Conservation (phyloP, 2,329 filamentous ascomycete genomes). For the Paecilomyces niveus region DNA sequence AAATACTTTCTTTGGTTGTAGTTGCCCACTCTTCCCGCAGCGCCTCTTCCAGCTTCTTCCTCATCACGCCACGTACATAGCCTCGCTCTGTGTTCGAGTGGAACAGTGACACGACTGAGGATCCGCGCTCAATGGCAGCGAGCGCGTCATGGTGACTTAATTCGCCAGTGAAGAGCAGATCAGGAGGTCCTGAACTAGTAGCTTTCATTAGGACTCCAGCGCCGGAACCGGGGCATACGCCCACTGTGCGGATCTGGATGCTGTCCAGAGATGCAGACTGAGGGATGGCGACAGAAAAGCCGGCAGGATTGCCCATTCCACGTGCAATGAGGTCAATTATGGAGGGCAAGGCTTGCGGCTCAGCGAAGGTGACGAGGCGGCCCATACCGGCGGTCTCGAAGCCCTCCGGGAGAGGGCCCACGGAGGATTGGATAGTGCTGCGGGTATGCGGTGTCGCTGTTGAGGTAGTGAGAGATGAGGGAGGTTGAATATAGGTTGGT, state of each 20-base stretch:
- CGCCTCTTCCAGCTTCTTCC: slow-evolving; percentile 53
- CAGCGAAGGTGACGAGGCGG: slow-evolving; percentile 50
- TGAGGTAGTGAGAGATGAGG: slow-evolving; percentile 20
- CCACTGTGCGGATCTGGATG: slow-evolving; percentile 60
- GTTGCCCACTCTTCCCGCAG: slow-evolving; percentile 52
- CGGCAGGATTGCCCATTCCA: slow-evolving; percentile 60
- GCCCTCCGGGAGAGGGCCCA: slow-evolving; percentile 24
- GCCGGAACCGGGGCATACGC: slow-evolving; percentile 85
- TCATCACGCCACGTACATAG: slow-evolving; percentile 68
- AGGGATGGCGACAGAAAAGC: slow-evolving; percentile 57
- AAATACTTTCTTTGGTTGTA: slow-evolving; percentile 36
- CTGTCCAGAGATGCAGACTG: slow-evolving; percentile 49
- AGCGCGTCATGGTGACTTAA: slow-evolving; percentile 90
- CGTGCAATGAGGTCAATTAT: slow-evolving; percentile 57
- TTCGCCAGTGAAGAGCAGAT: slow-evolving; percentile 85
- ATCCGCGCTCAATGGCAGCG: slow-evolving; percentile 74
- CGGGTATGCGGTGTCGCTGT: slow-evolving; percentile 44
- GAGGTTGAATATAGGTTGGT: slow-evolving; percentile 30
- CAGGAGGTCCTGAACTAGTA: slow-evolving; percentile 44
- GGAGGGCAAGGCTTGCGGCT: slow-evolving; percentile 45
- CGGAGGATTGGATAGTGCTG: slow-evolving; percentile 46
- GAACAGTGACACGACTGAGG: slow-evolving; percentile 75
- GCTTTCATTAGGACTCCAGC: slow-evolving; percentile 63
- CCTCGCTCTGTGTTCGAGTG: slow-evolving; percentile 90
- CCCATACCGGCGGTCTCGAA: slow-evolving; percentile 53